Conservation (phyloP, 768 basidiomycete species). For the Hemileccinum impolitum region DNA sequence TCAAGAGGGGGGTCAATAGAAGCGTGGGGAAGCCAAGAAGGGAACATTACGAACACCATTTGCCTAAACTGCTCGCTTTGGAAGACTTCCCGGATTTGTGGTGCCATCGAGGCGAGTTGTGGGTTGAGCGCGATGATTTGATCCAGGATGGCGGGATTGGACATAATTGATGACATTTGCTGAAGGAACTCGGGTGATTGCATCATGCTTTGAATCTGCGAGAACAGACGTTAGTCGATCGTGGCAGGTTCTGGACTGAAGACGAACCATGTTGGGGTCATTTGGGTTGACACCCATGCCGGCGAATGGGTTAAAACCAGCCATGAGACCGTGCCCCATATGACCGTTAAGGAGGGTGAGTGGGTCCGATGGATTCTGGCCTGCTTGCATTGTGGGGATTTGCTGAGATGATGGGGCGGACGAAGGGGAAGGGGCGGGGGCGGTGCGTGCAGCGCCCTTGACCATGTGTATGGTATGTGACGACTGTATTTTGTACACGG, state of each 20-base stretch:
- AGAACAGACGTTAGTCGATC: background rate
- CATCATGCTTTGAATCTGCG: slow-evolving; percentile 80
- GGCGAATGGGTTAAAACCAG: slow-evolving; percentile 88
- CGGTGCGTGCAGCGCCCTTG: slow-evolving; percentile 65
- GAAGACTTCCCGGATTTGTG: slow-evolving; percentile 76
- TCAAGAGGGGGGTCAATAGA: background rate
- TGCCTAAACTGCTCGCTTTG: slow-evolving; percentile 72
- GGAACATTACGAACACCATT: slow-evolving; percentile 54
- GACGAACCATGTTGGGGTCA: slow-evolving; percentile 88
- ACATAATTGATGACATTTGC: slow-evolving; percentile 85
- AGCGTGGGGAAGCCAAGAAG: background rate
- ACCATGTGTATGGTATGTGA: slow-evolving; percentile 93
- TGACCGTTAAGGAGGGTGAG: slow-evolving; percentile 80
- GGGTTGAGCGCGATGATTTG: slow-evolving; percentile 83
- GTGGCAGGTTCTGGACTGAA: background rate
- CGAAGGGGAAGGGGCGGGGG: slow-evolving; percentile 34
- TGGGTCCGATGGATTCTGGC: slow-evolving; percentile 85
- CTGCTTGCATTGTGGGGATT: slow-evolving; percentile 84
- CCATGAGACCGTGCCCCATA: slow-evolving; percentile 74
- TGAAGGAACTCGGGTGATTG: slow-evolving; percentile 80
- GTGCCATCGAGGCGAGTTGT: slow-evolving; percentile 68
- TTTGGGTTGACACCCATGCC: slow-evolving; percentile 88
- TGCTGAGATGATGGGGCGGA: slow-evolving; percentile 39
- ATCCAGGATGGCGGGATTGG: slow-evolving; percentile 85
- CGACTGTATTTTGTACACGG: slow-evolving; percentile 87